These are phyloP conservation scores for Macadamia tetraphylla DNA, from an alignment of 164 flowering plant species.

Conservation along the genomic window DNA sequence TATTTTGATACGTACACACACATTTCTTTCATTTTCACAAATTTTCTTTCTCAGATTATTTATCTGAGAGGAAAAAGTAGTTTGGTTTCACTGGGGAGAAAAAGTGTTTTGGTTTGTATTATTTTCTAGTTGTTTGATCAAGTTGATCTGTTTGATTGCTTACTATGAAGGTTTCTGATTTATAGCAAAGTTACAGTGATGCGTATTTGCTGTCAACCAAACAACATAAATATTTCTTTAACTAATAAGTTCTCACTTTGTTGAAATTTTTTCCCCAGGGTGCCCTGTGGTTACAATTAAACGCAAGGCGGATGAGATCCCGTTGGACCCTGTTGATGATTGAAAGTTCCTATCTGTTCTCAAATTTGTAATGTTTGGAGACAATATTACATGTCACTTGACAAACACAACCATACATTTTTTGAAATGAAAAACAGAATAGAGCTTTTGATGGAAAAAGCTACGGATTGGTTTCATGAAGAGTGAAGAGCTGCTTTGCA, in stretches of 20 bases:
- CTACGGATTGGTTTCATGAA: neutral
- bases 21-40: no score
- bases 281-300: constrained; percentile 90
- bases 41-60: no score
- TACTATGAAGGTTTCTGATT: no score
- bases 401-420: constrained; percentile 1
- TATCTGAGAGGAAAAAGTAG: no score
- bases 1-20: no score
- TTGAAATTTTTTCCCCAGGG: constrained; percentile 34
- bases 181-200: no score
- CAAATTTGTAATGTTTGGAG: neutral
- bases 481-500: constrained; percentile 3
- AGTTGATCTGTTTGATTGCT: no score
- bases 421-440: neutral
- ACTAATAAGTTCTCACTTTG: neutral
- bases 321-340: constrained; percentile 89
- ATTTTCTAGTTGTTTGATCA: no score
- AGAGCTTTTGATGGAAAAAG: constrained; percentile 5
- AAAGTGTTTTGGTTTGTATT: no score
- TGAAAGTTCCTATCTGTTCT: constrained; percentile 20
- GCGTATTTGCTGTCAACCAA: no score
- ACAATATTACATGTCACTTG: neutral
- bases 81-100: no score
- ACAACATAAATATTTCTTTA: neutral
- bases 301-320: constrained; percentile 64